Base-by-base conservation (phyloP, 352 stramenopile species). In the Phytophthora kernoviae region DNA sequence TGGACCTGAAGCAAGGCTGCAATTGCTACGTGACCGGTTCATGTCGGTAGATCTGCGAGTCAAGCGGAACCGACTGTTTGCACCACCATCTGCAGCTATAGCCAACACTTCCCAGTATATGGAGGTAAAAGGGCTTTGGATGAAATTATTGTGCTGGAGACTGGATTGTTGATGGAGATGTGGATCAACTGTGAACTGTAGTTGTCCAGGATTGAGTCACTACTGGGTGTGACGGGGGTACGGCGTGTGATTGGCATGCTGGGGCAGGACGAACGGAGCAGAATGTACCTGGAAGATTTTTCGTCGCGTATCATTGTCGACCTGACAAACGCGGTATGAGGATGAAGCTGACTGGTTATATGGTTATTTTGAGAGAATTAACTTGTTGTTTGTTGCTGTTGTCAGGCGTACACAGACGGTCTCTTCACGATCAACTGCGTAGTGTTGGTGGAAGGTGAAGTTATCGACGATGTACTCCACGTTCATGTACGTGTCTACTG, bases 391-490 rank as follows among this genome's bases (percentile, higher is more conserved):
- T 17, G 41, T 8, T 51, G 15, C 8, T 40, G 20, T 24, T 48
- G 17, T 5, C 61, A 91, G 79, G 77, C 69, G 9, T 95, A 89
- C 58, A 94, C 88, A 11, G 81, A 93, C 34, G 90, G 90, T 1
- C 62, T 98, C 17, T 96, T 98, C 53, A 97, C 91, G 5, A 77
- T 98, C 62, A 96, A 97, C 65, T 96, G 85, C 51, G 81, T 98
- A 9, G 87, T 98, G 6, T 61, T 98, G 9, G 91, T 98, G 4
- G 89, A 98, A 70, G 95, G 95, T 36, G 84, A 97, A 75, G 83
- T 98, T n/a, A 81, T 96, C 54, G 88, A 98, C 67, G 94, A 96
- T 48, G 74, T 97, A 6, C 75, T 98, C 33, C 82, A 96, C 57
- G 81, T 97, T 20, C 77, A 98, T 63, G 87, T 93, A 79, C 34